Evolutionary conservation across 352 stramenopile genomes (phyloP).

Genomic region (Pythium folliculosum): DNA sequence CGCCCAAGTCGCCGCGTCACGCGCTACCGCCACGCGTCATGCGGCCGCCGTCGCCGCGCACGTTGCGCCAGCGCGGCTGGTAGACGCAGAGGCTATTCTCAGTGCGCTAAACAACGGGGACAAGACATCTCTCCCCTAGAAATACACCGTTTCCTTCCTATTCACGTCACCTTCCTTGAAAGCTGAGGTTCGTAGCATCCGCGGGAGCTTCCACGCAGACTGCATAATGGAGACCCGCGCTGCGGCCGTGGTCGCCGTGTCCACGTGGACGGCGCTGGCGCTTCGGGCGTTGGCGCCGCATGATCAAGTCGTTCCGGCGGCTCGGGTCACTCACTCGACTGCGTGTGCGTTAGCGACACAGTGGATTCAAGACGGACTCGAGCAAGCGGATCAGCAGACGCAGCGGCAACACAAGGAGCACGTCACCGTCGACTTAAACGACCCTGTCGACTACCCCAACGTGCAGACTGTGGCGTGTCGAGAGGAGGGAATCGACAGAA

Average conservation of each 20-base stretch:
- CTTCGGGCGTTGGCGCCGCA: background rate
- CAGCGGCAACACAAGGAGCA: background rate
- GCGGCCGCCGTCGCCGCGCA: constrained; percentile 11
- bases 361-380: background rate
- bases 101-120: background rate
- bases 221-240: background rate
- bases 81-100: constrained; percentile 1
- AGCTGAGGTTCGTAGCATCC: too few species aligned
- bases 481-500: background rate
- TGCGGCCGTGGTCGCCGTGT: background rate
- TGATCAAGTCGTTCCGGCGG: background rate
- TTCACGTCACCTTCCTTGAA: background rate
- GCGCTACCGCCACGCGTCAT: constrained; percentile 1
- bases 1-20: constrained; percentile 18
- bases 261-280: constrained; percentile 2
- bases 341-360: background rate
- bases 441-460: background rate
- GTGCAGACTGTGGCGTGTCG: background rate
- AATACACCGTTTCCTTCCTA: background rate
- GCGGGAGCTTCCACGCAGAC: too few species aligned
- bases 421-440: background rate
- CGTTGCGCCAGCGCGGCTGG: constrained; percentile 15
- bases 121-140: too few species aligned
- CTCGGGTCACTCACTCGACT: background rate
- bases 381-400: background rate